Base-by-base conservation (phyloP, 2,329 filamentous ascomycete genomes). In the Whalleya microplaca region DNA sequence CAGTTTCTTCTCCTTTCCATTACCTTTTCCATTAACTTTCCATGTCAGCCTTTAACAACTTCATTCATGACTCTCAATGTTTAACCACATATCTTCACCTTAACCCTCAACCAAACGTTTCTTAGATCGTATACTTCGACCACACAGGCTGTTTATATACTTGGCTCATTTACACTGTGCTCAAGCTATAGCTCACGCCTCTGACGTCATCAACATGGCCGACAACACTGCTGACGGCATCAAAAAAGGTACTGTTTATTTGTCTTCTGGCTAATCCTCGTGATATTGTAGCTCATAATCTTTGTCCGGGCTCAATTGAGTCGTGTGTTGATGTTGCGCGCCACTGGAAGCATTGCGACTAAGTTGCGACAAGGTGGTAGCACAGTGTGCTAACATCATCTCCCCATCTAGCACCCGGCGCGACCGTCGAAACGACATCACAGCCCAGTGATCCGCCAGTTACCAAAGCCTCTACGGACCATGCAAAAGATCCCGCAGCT, bases 191-290 rank as follows among this genome's bases (percentile, higher is more conserved):
- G 44, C 61, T 58, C 40, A 46, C 41, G 56, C 41, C 58, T 56
- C 64, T 67, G 70, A 72, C 71, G 71, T 72, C 70, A 73, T 72
- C 69, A 67, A 65, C 53, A 73, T 73, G 71, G 66, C 71, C 49
- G 65, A 68, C 56, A 69, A 42, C 62, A 64, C 52, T 54, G 61
- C 60, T 58, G 64, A 65, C 46, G 58, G 51, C 60, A 61, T 68
- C 64, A 62, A 66, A 21, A 70, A 71, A 71, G 70, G 70, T 72
- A 71, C 54, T 57, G 40, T 21, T 45, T 46, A 45, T 48, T 56
- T 54, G 42, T 46, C 54, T 53, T 53, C 50, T 59, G 10, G 32
- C 32, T 16, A 37, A 41, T 51, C 43, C 32, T 23, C 41, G 41
- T 45, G 53, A 8, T 46, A 43, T 53, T 51, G 44, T 54, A 51